phyloP scores from a whole-genome alignment of 2,329 filamentous ascomycete genomes.

The Elsinoe fawcettii region DNA sequence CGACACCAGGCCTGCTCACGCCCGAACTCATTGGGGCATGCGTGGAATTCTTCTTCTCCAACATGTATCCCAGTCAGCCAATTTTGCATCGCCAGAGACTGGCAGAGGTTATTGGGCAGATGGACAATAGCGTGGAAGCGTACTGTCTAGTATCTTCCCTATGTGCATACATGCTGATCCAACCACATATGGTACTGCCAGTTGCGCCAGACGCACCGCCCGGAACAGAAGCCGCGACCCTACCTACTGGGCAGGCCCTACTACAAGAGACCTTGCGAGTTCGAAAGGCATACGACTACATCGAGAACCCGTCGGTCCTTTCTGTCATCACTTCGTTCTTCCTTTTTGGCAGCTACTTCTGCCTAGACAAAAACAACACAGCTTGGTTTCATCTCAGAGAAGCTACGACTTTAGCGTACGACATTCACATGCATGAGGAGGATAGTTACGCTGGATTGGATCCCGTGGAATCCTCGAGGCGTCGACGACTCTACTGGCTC shows the following conservation, averaged over 20 bases:
- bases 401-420: slow-evolving; percentile 52
- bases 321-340: slow-evolving; percentile 58
- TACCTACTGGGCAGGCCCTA: slow-evolving; percentile 46
- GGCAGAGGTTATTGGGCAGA: slow-evolving; percentile 47
- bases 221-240: slow-evolving; percentile 38
- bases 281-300: slow-evolving; percentile 50
- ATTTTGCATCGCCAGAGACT: slow-evolving; percentile 46
- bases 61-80: slow-evolving; percentile 58
- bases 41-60: slow-evolving; percentile 54
- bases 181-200: slow-evolving; percentile 40
- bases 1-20: slow-evolving; percentile 43
- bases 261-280: slow-evolving; percentile 52
- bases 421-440: slow-evolving; percentile 53
- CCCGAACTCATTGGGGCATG: slow-evolving; percentile 45
- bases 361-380: slow-evolving; percentile 53
- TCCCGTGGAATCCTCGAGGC: slow-evolving; percentile 46
- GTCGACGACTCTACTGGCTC: slow-evolving; percentile 54
- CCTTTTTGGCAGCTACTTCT: slow-evolving; percentile 54
- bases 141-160: slow-evolving; percentile 50
- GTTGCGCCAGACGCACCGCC: slow-evolving; percentile 33
- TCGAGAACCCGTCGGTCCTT: slow-evolving; percentile 47
- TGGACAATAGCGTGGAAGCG: slow-evolving; percentile 47
- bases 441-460: slow-evolving; percentile 44
- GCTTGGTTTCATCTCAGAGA: slow-evolving; percentile 57
- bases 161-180: slow-evolving; percentile 45